Conservation (phyloP, 2,329 filamentous ascomycete species). For the Diaporthe batatas region DNA sequence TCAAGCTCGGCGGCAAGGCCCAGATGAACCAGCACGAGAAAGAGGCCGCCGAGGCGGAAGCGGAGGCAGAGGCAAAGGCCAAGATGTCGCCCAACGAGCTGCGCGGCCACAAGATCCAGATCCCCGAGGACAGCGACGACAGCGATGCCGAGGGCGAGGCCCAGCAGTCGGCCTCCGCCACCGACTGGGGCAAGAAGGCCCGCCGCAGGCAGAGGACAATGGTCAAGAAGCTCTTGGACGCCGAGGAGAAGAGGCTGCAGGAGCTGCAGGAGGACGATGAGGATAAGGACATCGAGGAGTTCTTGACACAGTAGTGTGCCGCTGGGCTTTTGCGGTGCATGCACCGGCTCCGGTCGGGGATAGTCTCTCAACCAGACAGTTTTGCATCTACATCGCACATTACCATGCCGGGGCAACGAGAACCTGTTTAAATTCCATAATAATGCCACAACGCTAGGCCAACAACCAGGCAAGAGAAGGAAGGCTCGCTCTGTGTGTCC, state of each 20-base stretch:
- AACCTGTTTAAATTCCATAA: no score
- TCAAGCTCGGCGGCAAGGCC: slow-evolving; percentile 74
- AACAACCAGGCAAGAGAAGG: not conserved
- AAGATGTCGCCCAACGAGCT: slow-evolving; percentile 76
- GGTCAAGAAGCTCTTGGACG: slow-evolving; percentile 74
- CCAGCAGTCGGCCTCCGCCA: slow-evolving; percentile 56
- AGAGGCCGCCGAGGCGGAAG: slow-evolving; percentile 64
- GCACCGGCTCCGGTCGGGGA: not conserved
- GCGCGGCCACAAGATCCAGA: slow-evolving; percentile 66
- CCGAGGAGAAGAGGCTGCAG: slow-evolving; percentile 69
- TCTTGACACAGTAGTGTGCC: slow-evolving; percentile 66
- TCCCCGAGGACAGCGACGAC: slow-evolving; percentile 66
- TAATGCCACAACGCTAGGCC: not conserved
- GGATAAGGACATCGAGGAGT: slow-evolving; percentile 82
- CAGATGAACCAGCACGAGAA: slow-evolving; percentile 76
- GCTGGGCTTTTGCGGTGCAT: not conserved
- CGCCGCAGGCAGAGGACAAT: slow-evolving; percentile 76
- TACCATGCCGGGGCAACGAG: no score
- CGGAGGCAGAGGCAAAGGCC: slow-evolving; percentile 58
- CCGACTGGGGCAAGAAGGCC: slow-evolving; percentile 79
- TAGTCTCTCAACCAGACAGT: not conserved
- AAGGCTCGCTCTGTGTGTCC: not conserved
- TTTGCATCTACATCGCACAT: not conserved
- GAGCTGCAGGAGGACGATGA: slow-evolving; percentile 72
- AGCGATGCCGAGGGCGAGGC: slow-evolving; percentile 61